Percentiles rank a stretch among this genome's conserved stretches.
Conservation (phyloP, 176 grass and related monocot genomes). For the Urochloa ruziziensis region DNA sequence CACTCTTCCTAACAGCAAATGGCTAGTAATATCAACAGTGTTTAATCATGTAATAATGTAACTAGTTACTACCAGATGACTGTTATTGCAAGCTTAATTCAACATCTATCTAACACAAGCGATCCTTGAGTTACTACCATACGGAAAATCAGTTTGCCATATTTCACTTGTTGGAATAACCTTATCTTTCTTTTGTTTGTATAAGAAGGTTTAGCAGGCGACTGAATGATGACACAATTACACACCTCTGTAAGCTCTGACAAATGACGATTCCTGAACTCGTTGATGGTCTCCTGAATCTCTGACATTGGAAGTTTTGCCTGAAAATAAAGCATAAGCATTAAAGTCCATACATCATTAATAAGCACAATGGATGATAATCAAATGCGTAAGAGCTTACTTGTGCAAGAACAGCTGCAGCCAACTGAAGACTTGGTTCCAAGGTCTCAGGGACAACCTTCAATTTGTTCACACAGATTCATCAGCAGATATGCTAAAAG, state of each 20-base stretch:
- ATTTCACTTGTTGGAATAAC: background rate
- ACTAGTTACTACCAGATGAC: background rate
- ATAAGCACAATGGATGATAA: slow-evolving; percentile 3
- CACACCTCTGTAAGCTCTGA: slow-evolving; percentile 91
- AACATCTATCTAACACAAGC: background rate
- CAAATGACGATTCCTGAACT: slow-evolving; percentile 90
- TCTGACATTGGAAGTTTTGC: slow-evolving; percentile 93
- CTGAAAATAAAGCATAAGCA: slow-evolving; percentile 30
- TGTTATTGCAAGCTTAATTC: background rate
- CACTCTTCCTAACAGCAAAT: background rate
- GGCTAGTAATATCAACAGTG: background rate
- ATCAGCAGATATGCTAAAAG: background rate
- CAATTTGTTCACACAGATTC: slow-evolving; percentile 13
- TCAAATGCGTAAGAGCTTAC: slow-evolving; percentile 28
- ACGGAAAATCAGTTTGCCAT: background rate
- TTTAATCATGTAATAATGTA: background rate
- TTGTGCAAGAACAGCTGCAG: slow-evolving; percentile 97
- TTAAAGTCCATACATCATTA: slow-evolving; percentile 15
- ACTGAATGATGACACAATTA: slow-evolving; percentile 12
- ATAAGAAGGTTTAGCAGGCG: background rate
- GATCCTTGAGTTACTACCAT: background rate
- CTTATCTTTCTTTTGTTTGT: background rate
- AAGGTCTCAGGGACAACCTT: slow-evolving; percentile 98
- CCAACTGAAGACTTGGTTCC: slow-evolving; percentile 98
- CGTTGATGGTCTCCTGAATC: slow-evolving; percentile 89